Evolutionary conservation across 1,284 basidiomycete species (phyloP).

Genomic region (Vanrija humicola): DNA sequence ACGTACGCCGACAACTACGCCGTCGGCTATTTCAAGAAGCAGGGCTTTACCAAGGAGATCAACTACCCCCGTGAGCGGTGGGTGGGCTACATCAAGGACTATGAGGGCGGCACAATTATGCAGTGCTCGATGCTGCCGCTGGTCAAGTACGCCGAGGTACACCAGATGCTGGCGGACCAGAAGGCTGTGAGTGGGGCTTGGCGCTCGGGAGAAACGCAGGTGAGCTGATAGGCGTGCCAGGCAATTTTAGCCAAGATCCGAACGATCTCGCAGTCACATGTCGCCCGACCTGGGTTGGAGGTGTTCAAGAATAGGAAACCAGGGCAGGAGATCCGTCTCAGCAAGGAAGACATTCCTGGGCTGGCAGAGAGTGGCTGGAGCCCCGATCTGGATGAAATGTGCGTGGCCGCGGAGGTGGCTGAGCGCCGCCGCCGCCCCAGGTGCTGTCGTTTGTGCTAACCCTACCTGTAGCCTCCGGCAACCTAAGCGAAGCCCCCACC

Average conservation of each 20-base stretch:
- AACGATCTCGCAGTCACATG: conserved; percentile 77
- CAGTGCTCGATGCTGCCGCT: conserved; percentile 92
- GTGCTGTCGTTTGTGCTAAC: neutral
- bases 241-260: conserved; percentile 86
- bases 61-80: conserved; percentile 82
- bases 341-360: conserved; percentile 70
- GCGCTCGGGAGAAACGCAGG: neutral
- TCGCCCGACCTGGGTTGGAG: conserved; percentile 77
- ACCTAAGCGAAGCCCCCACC: conserved; percentile 57
- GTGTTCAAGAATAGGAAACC: conserved; percentile 62
- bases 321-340: conserved; percentile 34
- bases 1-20: conserved; percentile 99
- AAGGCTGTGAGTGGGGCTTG: conserved; percentile 58
- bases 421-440: neutral
- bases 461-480: conserved; percentile 49
- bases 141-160: conserved; percentile 83
- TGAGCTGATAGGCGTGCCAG: conserved; percentile 25
- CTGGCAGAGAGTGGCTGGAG: conserved; percentile 92
- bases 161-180: conserved; percentile 72
- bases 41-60: conserved; percentile 97
- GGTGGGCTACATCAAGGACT: conserved; percentile 99
- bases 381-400: conserved; percentile 75
- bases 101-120: conserved; percentile 99
- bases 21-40: conserved; percentile 98
- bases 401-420: conserved; percentile 34